A percentile compares a stretch with the other conserved stretches of the same genome.
Evolutionary conservation across 805 yeast species (phyloP).

Genomic region (Jamesozyma jinghongensis): DNA sequence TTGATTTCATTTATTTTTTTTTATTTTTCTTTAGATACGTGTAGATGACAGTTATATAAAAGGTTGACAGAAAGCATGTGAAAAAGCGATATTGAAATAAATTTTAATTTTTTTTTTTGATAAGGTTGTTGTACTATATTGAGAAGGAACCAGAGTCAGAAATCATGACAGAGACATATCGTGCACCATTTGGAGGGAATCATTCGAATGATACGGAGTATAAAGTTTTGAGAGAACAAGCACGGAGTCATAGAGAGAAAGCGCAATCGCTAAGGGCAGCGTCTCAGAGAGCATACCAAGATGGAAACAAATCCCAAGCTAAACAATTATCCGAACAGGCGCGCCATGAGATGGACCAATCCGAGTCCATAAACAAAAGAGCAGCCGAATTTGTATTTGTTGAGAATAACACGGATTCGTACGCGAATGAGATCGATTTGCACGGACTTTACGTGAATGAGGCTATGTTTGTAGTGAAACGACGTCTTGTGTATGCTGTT

Average conservation of each 20-base stretch:
- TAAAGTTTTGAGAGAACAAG: conserved; percentile 52
- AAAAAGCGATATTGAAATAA: too few relatives aligned
- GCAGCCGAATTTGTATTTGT: conserved; percentile 89
- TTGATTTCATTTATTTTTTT: too few relatives aligned
- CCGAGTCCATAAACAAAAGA: conserved; percentile 59
- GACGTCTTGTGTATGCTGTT: conserved; percentile 59
- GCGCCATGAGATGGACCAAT: conserved; percentile 47
- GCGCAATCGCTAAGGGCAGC: conserved; percentile 47
- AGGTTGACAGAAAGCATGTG: too few relatives aligned
- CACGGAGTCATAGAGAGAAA: conserved; percentile 55
- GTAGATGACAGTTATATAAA: too few relatives aligned
- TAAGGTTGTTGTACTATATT: too few relatives aligned
- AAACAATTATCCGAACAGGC: conserved; percentile 63
- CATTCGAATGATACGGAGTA: conserved; percentile 65
- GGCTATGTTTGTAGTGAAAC: conserved; percentile 68
- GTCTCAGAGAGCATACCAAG: conserved; percentile 68
- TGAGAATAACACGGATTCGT: conserved; percentile 83
- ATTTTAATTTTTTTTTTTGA: too few relatives aligned
- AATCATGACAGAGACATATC: neutral
- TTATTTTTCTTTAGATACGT: too few relatives aligned
- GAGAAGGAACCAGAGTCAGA: too few relatives aligned
- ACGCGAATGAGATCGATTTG: conserved; percentile 76
- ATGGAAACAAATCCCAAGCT: conserved; percentile 68
- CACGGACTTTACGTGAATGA: conserved; percentile 90
- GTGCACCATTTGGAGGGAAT: conserved; percentile 51